Evolutionary conservation across 177 flowering plant species (phyloP).

Genomic region (Telopea speciosissima): DNA sequence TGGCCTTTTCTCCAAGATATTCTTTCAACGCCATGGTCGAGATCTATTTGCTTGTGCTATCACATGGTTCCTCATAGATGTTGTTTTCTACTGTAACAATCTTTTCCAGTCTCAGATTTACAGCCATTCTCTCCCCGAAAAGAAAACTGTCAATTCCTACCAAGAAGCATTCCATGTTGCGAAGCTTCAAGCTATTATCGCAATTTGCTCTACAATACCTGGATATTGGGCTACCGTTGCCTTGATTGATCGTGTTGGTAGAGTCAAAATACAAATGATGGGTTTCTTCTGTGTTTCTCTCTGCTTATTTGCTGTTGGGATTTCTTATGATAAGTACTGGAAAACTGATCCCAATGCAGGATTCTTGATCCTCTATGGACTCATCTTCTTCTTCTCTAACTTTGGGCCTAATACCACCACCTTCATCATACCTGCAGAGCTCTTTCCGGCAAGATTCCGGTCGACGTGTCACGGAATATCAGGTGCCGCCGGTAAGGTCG

Average conservation of each 20-base stretch:
- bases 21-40: constrained; percentile 37
- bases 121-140: not conserved
- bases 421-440: too few species aligned
- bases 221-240: constrained; percentile 49
- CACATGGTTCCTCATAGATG: constrained; percentile 41
- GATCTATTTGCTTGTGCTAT: constrained; percentile 39
- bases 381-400: constrained; percentile 56
- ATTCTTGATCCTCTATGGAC: constrained; percentile 40
- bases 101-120: constrained; percentile 34
- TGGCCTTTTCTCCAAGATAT: constrained; percentile 21
- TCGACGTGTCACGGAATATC: constrained; percentile 66
- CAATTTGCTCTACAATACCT: constrained; percentile 45
- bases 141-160: constrained; percentile 8
- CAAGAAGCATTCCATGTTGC: constrained; percentile 32
- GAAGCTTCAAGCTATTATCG: constrained; percentile 37
- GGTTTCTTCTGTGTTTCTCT: constrained; percentile 48
- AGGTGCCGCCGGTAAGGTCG: constrained; percentile 52
- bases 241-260: constrained; percentile 48
- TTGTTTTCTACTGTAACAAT: constrained; percentile 41
- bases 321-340: constrained; percentile 24
- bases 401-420: not conserved
- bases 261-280: constrained; percentile 39
- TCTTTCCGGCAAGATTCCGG: constrained; percentile 30
- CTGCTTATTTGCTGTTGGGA: constrained; percentile 26
- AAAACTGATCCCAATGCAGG: constrained; percentile 9